Conservation (phyloP, 1,284 basidiomycete genomes). For the Gymnopus androsaceus region DNA sequence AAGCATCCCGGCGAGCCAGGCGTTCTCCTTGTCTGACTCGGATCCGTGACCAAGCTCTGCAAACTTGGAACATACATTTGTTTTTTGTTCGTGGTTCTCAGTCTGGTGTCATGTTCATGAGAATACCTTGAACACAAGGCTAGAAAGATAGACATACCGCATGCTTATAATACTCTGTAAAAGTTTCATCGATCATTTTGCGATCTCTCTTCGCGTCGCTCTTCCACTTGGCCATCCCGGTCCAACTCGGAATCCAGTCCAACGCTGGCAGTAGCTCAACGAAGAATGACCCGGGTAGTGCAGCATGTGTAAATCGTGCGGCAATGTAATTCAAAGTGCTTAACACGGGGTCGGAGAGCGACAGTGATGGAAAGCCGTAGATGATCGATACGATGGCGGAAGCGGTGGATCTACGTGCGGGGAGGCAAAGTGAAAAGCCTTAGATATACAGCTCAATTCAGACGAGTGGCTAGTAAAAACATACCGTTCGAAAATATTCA, state of each 20-base stretch:
- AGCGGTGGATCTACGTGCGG: not conserved
- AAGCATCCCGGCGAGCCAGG: conserved; percentile 5
- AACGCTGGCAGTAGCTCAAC: conserved; percentile 9
- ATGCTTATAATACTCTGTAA: not conserved
- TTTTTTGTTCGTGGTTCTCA: not conserved
- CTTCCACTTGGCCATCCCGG: conserved; percentile 10
- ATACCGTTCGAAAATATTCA: too few relatives aligned
- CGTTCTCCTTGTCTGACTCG: not conserved
- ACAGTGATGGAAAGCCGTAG: conserved; percentile 1
- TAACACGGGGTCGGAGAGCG: not conserved
- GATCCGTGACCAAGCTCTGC: not conserved
- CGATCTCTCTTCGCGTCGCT: conserved; percentile 2
- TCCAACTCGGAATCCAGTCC: conserved; percentile 6
- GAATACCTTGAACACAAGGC: not conserved
- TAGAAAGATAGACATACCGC: not conserved
- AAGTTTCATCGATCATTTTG: conserved; percentile 2
- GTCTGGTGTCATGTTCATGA: not conserved
- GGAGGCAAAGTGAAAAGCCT: not conserved
- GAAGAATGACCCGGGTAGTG: conserved; percentile 8
- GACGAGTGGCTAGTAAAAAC: not conserved
- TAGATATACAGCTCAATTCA: not conserved
- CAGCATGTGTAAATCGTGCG: not conserved
- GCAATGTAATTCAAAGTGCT: not conserved
- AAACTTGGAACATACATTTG: conserved; percentile 7
- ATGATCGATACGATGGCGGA: not conserved